Base-by-base conservation (phyloP, 345 rosid species). In the Trapa incisa region DNA sequence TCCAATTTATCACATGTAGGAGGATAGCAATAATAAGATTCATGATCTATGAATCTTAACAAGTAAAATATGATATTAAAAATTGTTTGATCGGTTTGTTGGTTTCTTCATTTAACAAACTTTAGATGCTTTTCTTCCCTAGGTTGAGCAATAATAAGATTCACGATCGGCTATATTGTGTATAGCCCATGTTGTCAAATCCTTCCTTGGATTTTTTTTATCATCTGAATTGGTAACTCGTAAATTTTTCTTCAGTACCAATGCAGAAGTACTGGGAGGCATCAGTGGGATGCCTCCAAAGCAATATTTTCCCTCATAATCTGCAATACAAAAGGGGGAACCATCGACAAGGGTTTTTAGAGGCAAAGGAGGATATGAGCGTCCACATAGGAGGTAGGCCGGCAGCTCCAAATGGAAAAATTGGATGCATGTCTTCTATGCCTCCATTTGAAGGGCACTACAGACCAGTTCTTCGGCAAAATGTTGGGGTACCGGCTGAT, bases 181-280 rank as follows among this genome's bases (percentile, higher is more conserved):
- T 50, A 14, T 50, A 50, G 56, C 41, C 36, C 39, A 38, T 16
- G 36, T 12, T 37, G 14, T 10, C 50, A 9, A 37, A 64, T 37
- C 47, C n/a, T 45, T n/a, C 17, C 1, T 64, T 63, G 41, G 29
- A 56, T 11, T 35, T 16, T 32, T 38, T 54, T 67, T 67, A 35
- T 35, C 47, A 41, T 2, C 32, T 37, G 16, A 60, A 37, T 72
- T 66, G 33, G 35, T 41, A 61, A 66, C 37, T 7, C 43, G 15
- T 63, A 29, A 65, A 52, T 52, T 64, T 63, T 64, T 33, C 65
- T 48, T 17, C 77, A 77, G 80, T 62, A 65, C 42, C 66, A 38
- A 73, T 73, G 77, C 74, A 76, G 73, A 73, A 70, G 61, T 64
- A 70, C 61, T 17, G 71, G 32, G 76, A 76, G 80, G 74, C 80